Percentiles rank a stretch among this genome's conserved stretches.
Evolutionary conservation across 106 monocot species (phyloP).

Genomic region (Phalaenopsis aphrodite): DNA sequence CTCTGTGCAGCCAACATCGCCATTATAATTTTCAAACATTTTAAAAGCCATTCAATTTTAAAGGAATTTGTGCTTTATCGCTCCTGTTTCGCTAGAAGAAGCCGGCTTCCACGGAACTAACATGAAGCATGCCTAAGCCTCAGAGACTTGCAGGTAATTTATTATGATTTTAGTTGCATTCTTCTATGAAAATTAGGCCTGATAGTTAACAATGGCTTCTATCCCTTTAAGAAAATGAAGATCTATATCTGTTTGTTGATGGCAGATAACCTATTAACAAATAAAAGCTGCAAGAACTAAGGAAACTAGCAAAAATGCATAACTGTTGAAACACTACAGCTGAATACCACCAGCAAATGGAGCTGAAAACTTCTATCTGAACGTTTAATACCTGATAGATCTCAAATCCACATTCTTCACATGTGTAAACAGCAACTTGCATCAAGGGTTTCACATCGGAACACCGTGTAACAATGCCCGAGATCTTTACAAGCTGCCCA

Average conservation of each 20-base stretch:
- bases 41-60: neutral
- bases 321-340: neutral
- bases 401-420: conserved; percentile 97
- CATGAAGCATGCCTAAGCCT: neutral
- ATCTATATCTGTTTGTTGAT: neutral
- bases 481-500: conserved; percentile 93
- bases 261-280: neutral
- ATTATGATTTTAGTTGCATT: neutral
- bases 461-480: conserved; percentile 94
- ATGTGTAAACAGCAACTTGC: conserved; percentile 99
- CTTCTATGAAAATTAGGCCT: neutral
- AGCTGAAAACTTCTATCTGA: neutral
- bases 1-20: neutral
- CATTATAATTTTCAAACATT: neutral
- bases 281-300: neutral
- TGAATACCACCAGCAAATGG: neutral
- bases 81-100: neutral
- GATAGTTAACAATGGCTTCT: neutral
- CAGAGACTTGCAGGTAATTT: neutral
- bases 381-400: conserved; percentile 78
- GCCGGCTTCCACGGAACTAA: neutral
- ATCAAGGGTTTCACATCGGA: conserved; percentile 98
- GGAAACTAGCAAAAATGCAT: neutral
- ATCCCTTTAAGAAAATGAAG: neutral
- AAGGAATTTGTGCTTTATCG: neutral